A percentile compares a stretch with the other conserved stretches of the same genome.
Conservation (phyloP, 352 stramenopile species). For the Pythium folliculosum region DNA sequence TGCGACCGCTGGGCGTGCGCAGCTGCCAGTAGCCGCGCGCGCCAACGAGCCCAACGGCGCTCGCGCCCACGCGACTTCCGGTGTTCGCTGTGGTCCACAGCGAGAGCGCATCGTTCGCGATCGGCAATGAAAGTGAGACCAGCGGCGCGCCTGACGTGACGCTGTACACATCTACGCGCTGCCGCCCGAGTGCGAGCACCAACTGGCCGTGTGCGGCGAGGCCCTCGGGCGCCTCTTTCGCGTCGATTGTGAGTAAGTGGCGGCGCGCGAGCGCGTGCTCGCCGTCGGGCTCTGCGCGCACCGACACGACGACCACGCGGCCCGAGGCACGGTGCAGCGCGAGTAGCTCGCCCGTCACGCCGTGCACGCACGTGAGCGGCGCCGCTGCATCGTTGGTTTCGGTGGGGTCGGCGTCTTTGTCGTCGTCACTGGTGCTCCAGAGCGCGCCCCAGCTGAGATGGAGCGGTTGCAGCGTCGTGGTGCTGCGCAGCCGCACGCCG, state of each 20-base stretch:
- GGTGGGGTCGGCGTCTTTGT: too few relatives aligned
- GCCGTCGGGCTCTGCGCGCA: neutral
- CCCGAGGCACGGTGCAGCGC: conserved; percentile 40
- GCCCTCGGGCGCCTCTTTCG: neutral
- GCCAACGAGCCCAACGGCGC: conserved; percentile 56
- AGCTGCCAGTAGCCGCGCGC: conserved; percentile 68
- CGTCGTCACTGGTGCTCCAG: too few relatives aligned
- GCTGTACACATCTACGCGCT: conserved; percentile 49
- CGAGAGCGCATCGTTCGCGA: neutral
- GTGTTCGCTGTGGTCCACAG: conserved; percentile 21
- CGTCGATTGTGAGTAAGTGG: neutral
- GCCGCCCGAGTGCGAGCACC: conserved; percentile 29
- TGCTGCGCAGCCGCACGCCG: conserved; percentile 67
- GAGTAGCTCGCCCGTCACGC: conserved; percentile 77
- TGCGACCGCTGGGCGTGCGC: conserved; percentile 47
- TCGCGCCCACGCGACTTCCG: conserved; percentile 36
- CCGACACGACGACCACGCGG: conserved; percentile 46
- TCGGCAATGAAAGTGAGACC: conserved; percentile 37
- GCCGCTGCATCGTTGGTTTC: too few relatives aligned
- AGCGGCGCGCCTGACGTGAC: conserved; percentile 50
- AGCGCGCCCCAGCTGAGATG: conserved; percentile 43
- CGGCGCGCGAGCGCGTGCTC: neutral
- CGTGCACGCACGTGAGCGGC: conserved; percentile 51
- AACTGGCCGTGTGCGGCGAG: conserved; percentile 51
- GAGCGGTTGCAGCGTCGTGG: conserved; percentile 42